A percentile compares a stretch with the other conserved stretches of the same genome.
Conservation (phyloP, 352 stramenopile species). For the Thalassiosira delicatula region DNA sequence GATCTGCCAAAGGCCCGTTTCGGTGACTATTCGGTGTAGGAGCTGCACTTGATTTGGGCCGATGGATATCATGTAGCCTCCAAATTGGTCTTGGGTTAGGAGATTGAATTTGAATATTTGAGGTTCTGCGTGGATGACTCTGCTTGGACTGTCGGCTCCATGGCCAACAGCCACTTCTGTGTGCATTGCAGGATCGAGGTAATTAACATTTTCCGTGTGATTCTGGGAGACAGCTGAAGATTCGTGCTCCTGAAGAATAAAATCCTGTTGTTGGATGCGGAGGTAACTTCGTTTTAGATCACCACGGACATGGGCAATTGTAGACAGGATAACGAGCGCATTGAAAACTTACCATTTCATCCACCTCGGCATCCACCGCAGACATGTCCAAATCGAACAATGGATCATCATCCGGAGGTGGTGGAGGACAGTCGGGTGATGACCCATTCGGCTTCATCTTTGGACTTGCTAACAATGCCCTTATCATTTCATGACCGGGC, state of each 20-base stretch:
- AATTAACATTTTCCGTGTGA: slow-evolving; percentile 30
- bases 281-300: not conserved
- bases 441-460: slow-evolving; percentile 22
- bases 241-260: slow-evolving; percentile 61
- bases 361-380: slow-evolving; percentile 70
- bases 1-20: slow-evolving; percentile 71
- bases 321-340: not conserved
- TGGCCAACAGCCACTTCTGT: not conserved
- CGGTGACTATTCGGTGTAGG: slow-evolving; percentile 70
- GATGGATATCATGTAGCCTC: slow-evolving; percentile 78
- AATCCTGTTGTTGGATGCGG: slow-evolving; percentile 33
- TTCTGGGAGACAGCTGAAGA: slow-evolving; percentile 5
- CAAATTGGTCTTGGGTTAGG: slow-evolving; percentile 66
- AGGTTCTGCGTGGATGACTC: slow-evolving; percentile 1
- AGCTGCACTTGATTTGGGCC: slow-evolving; percentile 71
- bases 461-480: slow-evolving; percentile 48
- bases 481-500: slow-evolving; percentile 42
- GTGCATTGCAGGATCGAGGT: slow-evolving; percentile 25
- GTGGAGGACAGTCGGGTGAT: slow-evolving; percentile 31
- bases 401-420: slow-evolving; percentile 65
- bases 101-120: slow-evolving; percentile 80
- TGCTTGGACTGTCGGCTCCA: slow-evolving; percentile 26
- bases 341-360: slow-evolving; percentile 59
- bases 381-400: slow-evolving; percentile 65
- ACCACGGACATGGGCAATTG: too few relatives aligned